These are phyloP conservation scores for Musa troglodytarum DNA, from an alignment of 176 grass and related monocot species.

Conservation along the genomic window DNA sequence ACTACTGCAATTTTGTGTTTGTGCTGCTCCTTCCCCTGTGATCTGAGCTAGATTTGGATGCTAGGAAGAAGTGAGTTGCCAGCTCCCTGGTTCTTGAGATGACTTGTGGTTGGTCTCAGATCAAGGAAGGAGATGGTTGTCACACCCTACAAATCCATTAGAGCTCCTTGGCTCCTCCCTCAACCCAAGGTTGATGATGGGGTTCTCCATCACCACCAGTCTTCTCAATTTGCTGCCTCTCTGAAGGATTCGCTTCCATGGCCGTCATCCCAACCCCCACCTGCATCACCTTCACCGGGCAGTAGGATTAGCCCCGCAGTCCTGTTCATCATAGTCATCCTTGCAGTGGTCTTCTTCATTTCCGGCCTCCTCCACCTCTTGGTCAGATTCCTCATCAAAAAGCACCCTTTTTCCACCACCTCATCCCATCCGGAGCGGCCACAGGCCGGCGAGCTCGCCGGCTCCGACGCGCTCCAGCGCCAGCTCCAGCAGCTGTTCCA, in stretches of 20 bases:
- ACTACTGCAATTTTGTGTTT: too few relatives aligned
- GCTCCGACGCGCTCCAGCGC: slow-evolving; percentile 2
- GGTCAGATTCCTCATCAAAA: slow-evolving; percentile 6
- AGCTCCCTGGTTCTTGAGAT: neutral
- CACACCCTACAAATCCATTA: neutral
- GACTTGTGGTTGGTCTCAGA: neutral
- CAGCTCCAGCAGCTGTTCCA: slow-evolving; percentile 11
- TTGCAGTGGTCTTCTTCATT: slow-evolving; percentile 1
- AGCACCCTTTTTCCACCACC: neutral
- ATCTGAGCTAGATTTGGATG: neutral
- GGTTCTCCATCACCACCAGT: neutral
- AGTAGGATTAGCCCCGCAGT: neutral
- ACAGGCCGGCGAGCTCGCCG: neutral
- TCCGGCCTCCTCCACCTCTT: slow-evolving; percentile 4
- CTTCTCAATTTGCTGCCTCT: neutral
- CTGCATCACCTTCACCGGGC: neutral
- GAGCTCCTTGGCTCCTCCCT: neutral
- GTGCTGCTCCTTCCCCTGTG: neutral
- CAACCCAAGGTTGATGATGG: neutral
- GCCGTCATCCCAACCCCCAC: neutral
- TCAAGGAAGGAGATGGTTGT: slow-evolving; percentile 1
- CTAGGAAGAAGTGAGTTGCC: neutral
- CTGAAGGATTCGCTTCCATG: neutral
- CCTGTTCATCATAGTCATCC: slow-evolving; percentile 2
- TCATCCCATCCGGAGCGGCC: neutral